phyloP scores from a whole-genome alignment of 2,329 filamentous ascomycete genomes.

The Colletotrichum echinochloae region DNA sequence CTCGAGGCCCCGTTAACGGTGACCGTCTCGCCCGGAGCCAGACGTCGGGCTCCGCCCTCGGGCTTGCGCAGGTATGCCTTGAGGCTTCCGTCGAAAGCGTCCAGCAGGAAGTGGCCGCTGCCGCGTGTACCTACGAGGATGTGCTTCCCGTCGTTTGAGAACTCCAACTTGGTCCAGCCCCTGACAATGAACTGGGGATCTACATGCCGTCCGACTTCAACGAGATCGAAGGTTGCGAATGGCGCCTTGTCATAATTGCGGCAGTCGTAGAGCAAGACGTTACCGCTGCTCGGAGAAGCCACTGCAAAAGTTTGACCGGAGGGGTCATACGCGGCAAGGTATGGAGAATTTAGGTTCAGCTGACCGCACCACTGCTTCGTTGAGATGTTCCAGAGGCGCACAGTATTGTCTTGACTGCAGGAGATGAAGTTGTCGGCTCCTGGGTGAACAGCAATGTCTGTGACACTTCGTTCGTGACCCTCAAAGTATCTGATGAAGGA shows the following conservation, averaged over 20 bases:
- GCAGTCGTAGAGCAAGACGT: conserved; percentile 89
- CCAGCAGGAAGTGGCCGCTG: conserved; percentile 89
- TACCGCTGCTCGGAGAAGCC: conserved; percentile 82
- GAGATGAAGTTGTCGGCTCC: conserved; percentile 92
- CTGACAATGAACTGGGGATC: conserved; percentile 70
- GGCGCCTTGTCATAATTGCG: conserved; percentile 94
- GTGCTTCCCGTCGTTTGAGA: conserved; percentile 94
- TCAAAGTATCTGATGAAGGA: conserved; percentile 96
- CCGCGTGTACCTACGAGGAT: conserved; percentile 87
- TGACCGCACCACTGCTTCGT: conserved; percentile 84
- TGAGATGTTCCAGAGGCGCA: conserved; percentile 89
- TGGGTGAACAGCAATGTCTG: conserved; percentile 84
- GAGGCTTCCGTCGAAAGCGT: conserved; percentile 87
- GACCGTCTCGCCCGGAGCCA: conserved; percentile 64
- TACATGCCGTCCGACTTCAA: conserved; percentile 63
- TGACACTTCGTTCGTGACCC: conserved; percentile 88
- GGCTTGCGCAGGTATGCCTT: conserved; percentile 77
- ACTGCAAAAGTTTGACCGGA: conserved; percentile 93
- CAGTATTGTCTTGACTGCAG: conserved; percentile 89
- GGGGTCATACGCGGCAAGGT: conserved; percentile 90
- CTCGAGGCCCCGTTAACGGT: conserved; percentile 59
- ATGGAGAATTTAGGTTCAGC: conserved; percentile 83
- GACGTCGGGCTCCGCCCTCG: conserved; percentile 64
- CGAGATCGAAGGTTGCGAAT: conserved; percentile 86
- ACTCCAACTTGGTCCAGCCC: conserved; percentile 92